A percentile compares a stretch with the other conserved stretches of the same genome.
Evolutionary conservation across 1,284 basidiomycete genomes (phyloP).

Genomic region (Lentinus polychrous): DNA sequence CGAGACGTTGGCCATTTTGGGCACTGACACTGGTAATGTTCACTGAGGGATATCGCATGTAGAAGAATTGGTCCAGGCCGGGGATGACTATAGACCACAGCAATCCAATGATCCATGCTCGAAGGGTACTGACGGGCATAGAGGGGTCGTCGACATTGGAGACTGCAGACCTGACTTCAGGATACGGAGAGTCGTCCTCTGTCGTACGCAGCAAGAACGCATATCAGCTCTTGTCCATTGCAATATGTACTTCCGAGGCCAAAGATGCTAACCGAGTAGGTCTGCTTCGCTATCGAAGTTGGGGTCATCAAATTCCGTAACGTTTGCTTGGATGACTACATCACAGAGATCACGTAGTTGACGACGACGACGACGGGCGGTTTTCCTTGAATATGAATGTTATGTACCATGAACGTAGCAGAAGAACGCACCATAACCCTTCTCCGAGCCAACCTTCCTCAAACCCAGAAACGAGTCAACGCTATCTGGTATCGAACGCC

Average conservation of each 20-base stretch:
- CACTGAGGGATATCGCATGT: constrained; percentile 44
- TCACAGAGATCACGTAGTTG: too few relatives aligned
- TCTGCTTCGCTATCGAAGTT: constrained; percentile 9
- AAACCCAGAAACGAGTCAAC: not conserved
- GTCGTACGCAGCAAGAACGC: not conserved
- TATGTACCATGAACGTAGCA: not conserved
- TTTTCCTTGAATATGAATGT: not conserved
- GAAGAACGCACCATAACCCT: not conserved
- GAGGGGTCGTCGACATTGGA: constrained; percentile 48
- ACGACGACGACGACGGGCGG: not conserved
- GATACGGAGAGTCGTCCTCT: constrained; percentile 52
- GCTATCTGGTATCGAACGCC: not conserved
- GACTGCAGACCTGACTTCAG: constrained; percentile 55
- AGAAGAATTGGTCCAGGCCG: constrained; percentile 47
- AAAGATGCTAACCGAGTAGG: constrained; percentile 8
- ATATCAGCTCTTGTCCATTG: not conserved
- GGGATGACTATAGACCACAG: constrained; percentile 44
- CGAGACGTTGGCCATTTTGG: not conserved
- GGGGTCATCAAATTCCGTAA: constrained; percentile 17
- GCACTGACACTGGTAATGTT: constrained; percentile 24
- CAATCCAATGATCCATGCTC: constrained; percentile 44
- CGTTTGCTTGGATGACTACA: constrained; percentile 1
- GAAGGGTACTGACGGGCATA: constrained; percentile 48
- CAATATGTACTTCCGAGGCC: not conserved
- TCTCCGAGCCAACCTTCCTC: not conserved